Conservation (phyloP, 2,329 filamentous ascomycete species). For the Lecanicillium sp. region DNA sequence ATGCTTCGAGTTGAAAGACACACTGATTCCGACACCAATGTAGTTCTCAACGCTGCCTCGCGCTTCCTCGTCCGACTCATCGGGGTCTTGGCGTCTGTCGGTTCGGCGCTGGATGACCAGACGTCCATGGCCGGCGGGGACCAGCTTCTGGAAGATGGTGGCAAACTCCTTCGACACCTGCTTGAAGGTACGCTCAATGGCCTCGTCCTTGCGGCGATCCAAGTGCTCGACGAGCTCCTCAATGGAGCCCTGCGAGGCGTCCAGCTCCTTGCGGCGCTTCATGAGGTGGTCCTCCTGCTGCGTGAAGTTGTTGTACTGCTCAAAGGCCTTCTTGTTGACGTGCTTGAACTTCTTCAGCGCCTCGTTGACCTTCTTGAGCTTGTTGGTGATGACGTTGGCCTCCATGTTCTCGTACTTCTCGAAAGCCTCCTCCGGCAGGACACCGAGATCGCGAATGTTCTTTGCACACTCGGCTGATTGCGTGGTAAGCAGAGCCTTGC, state of each 20-base stretch:
- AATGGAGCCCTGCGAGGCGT: slow-evolving; percentile 79
- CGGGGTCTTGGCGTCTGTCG: slow-evolving; percentile 57
- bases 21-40: slow-evolving; percentile 89
- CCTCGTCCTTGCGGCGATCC: slow-evolving; percentile 94
- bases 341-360: slow-evolving; percentile 93
- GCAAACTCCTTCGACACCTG: slow-evolving; percentile 93
- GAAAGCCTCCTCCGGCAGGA: slow-evolving; percentile 89
- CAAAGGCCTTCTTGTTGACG: slow-evolving; percentile 99
- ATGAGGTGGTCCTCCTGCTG: slow-evolving; percentile 82
- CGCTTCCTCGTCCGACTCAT: slow-evolving; percentile 63
- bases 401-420: slow-evolving; percentile 83
- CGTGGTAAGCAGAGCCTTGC: slow-evolving; percentile 71
- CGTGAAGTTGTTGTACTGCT: slow-evolving; percentile 97
- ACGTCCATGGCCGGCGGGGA: slow-evolving; percentile 85
- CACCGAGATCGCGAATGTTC: slow-evolving; percentile 88
- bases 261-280: slow-evolving; percentile 78
- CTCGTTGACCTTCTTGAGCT: slow-evolving; percentile 86
- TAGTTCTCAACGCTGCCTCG: slow-evolving; percentile 84
- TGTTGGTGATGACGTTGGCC: slow-evolving; percentile 60
- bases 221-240: slow-evolving; percentile 87
- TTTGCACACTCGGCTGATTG: slow-evolving; percentile 76
- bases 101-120: slow-evolving; percentile 89
- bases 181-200: slow-evolving; percentile 96
- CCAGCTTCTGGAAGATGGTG: slow-evolving; percentile 88
- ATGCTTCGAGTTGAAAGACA: slow-evolving; percentile 97